Evolutionary conservation across 192 early-diverging fungal genomes (phyloP).

Genomic region (Kappamyces sp.): DNA sequence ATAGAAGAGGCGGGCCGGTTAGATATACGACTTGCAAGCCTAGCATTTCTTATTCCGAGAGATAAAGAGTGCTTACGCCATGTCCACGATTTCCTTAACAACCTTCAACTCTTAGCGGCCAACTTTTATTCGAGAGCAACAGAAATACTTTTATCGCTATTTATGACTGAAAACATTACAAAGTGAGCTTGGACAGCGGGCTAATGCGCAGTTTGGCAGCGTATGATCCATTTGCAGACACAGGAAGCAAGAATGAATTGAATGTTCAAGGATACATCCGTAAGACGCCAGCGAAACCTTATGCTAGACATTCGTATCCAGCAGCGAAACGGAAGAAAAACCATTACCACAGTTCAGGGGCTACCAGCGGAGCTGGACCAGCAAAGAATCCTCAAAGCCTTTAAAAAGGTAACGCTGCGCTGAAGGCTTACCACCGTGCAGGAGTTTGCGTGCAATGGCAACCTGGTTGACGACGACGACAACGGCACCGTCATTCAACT

Average conservation of each 20-base stretch:
- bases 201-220: constrained; percentile 27
- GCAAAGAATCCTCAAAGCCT: constrained; percentile 88
- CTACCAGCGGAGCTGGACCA: constrained; percentile 78
- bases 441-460: constrained; percentile 94
- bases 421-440: constrained; percentile 6
- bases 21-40: neutral
- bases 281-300: constrained; percentile 23
- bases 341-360: constrained; percentile 91
- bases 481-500: constrained; percentile 89
- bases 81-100: constrained; percentile 7
- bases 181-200: too few species aligned
- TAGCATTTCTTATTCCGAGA: neutral
- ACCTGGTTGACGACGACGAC: constrained; percentile 87
- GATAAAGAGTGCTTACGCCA: neutral
- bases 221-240: constrained; percentile 52
- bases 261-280: constrained; percentile 44
- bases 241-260: constrained; percentile 38
- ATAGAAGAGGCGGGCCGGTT: too few species aligned
- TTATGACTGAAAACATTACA: too few species aligned
- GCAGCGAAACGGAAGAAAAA: constrained; percentile 95
- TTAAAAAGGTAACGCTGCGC: constrained; percentile 67
- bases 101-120: neutral
- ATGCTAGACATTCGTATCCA: constrained; percentile 91
- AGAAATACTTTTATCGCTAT: neutral
- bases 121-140: constrained; percentile 2